These are phyloP conservation scores for Thymus mandschuricus DNA, from an alignment of 257 asterid species.

Conservation along the genomic window DNA sequence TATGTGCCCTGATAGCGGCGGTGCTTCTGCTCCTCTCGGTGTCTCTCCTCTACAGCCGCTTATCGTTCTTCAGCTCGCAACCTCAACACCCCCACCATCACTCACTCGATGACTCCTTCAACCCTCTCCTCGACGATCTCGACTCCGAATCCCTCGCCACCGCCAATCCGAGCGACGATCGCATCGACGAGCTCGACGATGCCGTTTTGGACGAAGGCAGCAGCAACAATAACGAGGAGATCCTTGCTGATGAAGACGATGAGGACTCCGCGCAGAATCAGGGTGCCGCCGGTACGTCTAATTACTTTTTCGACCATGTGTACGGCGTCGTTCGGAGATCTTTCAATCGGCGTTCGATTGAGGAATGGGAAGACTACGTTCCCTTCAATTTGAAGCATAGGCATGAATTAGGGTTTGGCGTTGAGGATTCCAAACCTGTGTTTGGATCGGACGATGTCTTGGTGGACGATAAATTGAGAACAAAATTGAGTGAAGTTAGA, in stretches of 20 bases:
- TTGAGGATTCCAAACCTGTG: constrained; percentile 42
- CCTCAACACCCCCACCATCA: constrained; percentile 52
- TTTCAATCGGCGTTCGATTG: constrained; percentile 69
- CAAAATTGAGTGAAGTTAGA: constrained; percentile 56
- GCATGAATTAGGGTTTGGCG: constrained; percentile 62
- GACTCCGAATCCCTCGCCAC: constrained; percentile 57
- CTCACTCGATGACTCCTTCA: constrained; percentile 51
- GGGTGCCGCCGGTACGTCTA: constrained; percentile 46
- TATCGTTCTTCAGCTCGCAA: constrained; percentile 67
- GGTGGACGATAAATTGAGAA: constrained; percentile 71
- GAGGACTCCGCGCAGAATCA: constrained; percentile 53
- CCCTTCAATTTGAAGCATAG: constrained; percentile 60
- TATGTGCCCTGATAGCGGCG: constrained; percentile 72
- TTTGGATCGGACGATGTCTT: constrained; percentile 85
- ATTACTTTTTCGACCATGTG: constrained; percentile 65
- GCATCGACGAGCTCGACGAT: constrained; percentile 90
- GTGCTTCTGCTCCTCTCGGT: constrained; percentile 84
- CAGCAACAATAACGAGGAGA: constrained; percentile 48
- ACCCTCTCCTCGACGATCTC: constrained; percentile 77
- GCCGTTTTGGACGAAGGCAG: constrained; percentile 43
- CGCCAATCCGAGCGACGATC: constrained; percentile 67
- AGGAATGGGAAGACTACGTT: constrained; percentile 94
- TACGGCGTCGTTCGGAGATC: constrained; percentile 76
- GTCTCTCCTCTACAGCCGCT: constrained; percentile 80
- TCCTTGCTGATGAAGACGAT: constrained; percentile 56